Evolutionary conservation across 345 rosid genomes (phyloP), one percentile per base, ranked within the genome.

Genomic region (Mallotus nudiflorus): DNA sequence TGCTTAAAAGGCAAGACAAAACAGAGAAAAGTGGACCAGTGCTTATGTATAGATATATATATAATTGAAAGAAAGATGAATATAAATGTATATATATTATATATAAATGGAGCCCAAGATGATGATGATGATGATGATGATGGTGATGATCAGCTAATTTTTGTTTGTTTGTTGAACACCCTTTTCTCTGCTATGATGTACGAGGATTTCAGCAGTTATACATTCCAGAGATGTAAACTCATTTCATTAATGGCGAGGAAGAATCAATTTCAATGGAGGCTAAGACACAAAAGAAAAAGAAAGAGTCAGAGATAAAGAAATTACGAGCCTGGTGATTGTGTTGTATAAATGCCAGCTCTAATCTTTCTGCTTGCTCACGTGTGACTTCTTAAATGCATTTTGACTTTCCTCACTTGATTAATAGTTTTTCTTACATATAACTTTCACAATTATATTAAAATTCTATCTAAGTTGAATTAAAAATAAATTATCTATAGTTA

Each of bases 1-100:
- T 77, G 80, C 92, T 93, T 91, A 80, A 82, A 91, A 93, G 96
- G 91, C 91, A 91, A 91, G 93, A 77, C 59, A 82, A 75, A 80
- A 58, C 46, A 51, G 67, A 57, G 63, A 56, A 61, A 55, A 72
- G 71, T 73, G 72, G 81, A 72, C 66, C 51, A 65, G 51, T 44
- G 55, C 29, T 66, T 33, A 35, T 59, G 46, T 50, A 35, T 68
- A 46, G 37, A 69, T 59, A 64, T 44, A 57, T n/a, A 50, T 52
- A 50, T 18, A 10, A 8, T 6, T 9, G 0, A 6, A 16, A 57
- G 4, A 19, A 51, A 51, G 18, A 22, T 9, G 28, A 22, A 2
- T 22, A n/a, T n/a, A n/a, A n/a, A n/a, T n/a, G n/a, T n/a, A n/a
- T n/a, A n/a, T n/a, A n/a, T n/a, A n/a, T n/a, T n/a, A n/a, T n/a